phyloP scores from a whole-genome alignment of 768 basidiomycete species.

The Nidularia pulvinata region DNA sequence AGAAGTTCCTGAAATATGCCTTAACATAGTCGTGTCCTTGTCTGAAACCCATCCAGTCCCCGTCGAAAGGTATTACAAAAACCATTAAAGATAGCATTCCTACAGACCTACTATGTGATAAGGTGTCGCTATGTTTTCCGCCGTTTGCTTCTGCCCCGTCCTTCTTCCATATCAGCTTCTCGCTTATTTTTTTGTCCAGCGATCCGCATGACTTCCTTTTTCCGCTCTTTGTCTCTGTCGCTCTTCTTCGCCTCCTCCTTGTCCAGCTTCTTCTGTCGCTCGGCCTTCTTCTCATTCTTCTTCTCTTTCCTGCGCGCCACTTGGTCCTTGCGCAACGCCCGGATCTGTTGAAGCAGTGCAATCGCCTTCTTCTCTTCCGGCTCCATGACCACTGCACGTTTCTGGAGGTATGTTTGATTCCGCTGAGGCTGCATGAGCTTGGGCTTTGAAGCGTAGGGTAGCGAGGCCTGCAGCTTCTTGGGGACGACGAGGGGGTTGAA shows the following conservation, averaged over 20 bases:
- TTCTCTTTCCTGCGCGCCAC: constrained; percentile 77
- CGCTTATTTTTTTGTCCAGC: constrained; percentile 75
- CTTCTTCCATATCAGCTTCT: constrained; percentile 60
- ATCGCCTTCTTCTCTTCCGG: constrained; percentile 95
- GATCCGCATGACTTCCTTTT: constrained; percentile 73
- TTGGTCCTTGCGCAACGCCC: constrained; percentile 90
- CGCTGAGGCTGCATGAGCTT: constrained; percentile 77
- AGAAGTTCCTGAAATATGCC: no score
- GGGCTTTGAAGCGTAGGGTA: constrained; percentile 95
- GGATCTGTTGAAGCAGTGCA: constrained; percentile 90
- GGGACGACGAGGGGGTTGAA: constrained; percentile 93
- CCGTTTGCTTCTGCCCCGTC: constrained; percentile 48
- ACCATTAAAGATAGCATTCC: no score
- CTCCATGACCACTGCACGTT: constrained; percentile 93
- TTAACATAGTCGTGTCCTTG: no score
- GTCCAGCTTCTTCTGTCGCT: constrained; percentile 69
- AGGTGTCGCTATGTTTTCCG: constrained; percentile 31
- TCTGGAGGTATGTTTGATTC: constrained; percentile 86
- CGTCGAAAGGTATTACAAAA: no score
- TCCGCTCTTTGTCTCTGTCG: constrained; percentile 76
- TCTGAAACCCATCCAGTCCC: no score
- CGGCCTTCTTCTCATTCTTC: constrained; percentile 76
- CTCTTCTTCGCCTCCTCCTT: constrained; percentile 61
- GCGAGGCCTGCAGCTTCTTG: constrained; percentile 84
- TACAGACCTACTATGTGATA: no score